phyloP scores from a whole-genome alignment of 2,329 filamentous ascomycete species.

The Mollisia scopiformis region DNA sequence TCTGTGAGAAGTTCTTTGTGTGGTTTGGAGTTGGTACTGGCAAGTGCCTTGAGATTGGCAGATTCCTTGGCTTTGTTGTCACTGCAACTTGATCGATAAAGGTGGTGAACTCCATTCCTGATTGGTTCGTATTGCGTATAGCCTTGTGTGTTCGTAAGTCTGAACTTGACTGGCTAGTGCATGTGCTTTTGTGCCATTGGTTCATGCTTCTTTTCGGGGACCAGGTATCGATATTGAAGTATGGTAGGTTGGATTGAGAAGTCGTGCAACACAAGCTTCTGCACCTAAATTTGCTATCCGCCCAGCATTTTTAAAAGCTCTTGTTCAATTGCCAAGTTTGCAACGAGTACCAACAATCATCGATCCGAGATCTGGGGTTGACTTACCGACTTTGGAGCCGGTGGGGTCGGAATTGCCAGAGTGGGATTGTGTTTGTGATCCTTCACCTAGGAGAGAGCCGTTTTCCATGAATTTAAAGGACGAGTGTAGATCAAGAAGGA shows the following conservation, averaged over 20 bases:
- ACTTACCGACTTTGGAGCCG: neutral
- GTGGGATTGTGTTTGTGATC: neutral
- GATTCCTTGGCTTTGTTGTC: neutral
- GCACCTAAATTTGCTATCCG: too few species aligned
- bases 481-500: too few species aligned
- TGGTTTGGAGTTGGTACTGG: neutral
- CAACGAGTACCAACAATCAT: too few species aligned
- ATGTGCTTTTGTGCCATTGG: neutral
- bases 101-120: too few species aligned
- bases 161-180: neutral
- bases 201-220: neutral
- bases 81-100: too few species aligned
- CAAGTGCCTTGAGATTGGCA: neutral
- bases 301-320: too few species aligned
- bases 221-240: neutral
- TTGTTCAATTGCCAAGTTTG: too few species aligned
- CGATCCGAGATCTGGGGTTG: neutral
- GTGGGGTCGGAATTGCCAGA: neutral
- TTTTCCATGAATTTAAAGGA: too few species aligned
- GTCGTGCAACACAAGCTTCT: too few species aligned
- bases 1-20: neutral
- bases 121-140: neutral
- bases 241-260: too few species aligned
- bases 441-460: too few species aligned
- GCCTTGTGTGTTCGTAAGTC: neutral